phyloP scores from a whole-genome alignment of 495 filamentous ascomycete species.

The Podospora pseudocomata region DNA sequence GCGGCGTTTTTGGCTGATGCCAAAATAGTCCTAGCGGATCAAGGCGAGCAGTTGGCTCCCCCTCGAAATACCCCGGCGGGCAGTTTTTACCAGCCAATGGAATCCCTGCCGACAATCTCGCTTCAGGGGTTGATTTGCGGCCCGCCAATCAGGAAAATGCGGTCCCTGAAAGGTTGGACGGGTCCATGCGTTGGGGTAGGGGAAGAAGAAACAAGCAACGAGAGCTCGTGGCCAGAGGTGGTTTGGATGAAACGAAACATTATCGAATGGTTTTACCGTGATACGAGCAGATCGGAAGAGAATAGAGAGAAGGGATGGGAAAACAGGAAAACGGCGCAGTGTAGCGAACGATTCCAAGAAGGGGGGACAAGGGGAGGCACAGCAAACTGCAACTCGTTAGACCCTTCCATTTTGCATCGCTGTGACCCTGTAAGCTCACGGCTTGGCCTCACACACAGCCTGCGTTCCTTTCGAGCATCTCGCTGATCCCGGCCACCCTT shows the following conservation, averaged over 20 bases:
- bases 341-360: not conserved
- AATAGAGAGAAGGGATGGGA: not conserved
- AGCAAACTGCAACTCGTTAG: not conserved
- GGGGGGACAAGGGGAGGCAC: not conserved
- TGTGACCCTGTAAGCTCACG: not conserved
- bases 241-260: not conserved
- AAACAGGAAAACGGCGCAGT: not conserved
- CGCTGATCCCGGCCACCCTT: conserved; percentile 11
- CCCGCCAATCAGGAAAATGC: conserved; percentile 22
- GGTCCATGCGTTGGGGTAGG: conserved; percentile 1
- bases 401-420: not conserved
- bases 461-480: not conserved
- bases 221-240: not conserved
- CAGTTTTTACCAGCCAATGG: conserved; percentile 19
- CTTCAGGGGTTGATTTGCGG: conserved; percentile 15
- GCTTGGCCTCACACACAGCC: conserved; percentile 9
- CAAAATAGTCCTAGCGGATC: conserved; percentile 2
- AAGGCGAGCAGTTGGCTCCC: not conserved
- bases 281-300: not conserved
- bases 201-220: not conserved
- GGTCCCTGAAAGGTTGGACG: conserved; percentile 23
- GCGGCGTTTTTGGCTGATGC: not conserved
- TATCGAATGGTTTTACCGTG: not conserved
- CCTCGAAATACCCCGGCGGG: conserved; percentile 1
- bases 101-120: conserved; percentile 27